Percentiles rank a stretch among this genome's conserved stretches.
Evolutionary conservation across 2,329 filamentous ascomycete species (phyloP).

Genomic region (Diaporthe destruens): DNA sequence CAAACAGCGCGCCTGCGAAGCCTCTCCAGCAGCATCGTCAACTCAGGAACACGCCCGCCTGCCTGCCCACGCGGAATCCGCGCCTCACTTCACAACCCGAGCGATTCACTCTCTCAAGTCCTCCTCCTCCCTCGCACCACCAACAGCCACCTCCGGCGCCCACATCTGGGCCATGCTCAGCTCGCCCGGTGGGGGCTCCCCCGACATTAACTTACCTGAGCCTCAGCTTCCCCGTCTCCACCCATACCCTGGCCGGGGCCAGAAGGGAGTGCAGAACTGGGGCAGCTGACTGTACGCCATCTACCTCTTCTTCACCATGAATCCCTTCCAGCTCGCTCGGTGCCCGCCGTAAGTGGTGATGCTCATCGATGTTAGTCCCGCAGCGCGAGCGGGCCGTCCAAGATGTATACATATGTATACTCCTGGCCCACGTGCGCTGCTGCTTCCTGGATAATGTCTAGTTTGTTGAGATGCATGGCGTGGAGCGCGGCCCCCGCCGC

Average conservation of each 20-base stretch:
- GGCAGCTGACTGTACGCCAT: slow-evolving; percentile 3
- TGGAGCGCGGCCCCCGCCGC: no score
- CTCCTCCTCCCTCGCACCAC: background rate
- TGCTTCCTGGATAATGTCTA: no score
- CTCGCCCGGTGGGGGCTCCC: background rate
- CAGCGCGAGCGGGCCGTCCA: slow-evolving; percentile 8
- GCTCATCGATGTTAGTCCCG: slow-evolving; percentile 9
- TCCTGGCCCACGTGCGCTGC: slow-evolving; percentile 8
- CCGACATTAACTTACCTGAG: background rate
- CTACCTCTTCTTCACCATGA: slow-evolving; percentile 7
- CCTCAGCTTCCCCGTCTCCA: slow-evolving; percentile 2
- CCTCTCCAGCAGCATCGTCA: background rate
- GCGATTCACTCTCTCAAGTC: no score
- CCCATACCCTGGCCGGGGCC: no score
- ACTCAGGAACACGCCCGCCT: background rate
- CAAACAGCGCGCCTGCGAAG: background rate
- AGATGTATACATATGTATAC: no score
- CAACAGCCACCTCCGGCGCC: slow-evolving; percentile 13
- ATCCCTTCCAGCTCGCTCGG: background rate
- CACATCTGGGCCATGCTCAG: slow-evolving; percentile 12
- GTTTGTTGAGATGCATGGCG: no score
- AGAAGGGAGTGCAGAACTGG: slow-evolving; percentile 4
- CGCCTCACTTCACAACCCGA: background rate
- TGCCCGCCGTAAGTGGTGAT: slow-evolving; percentile 3
- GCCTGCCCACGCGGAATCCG: background rate